Base-by-base conservation (phyloP, 345 rosid genomes). In the Passiflora organensis region DNA sequence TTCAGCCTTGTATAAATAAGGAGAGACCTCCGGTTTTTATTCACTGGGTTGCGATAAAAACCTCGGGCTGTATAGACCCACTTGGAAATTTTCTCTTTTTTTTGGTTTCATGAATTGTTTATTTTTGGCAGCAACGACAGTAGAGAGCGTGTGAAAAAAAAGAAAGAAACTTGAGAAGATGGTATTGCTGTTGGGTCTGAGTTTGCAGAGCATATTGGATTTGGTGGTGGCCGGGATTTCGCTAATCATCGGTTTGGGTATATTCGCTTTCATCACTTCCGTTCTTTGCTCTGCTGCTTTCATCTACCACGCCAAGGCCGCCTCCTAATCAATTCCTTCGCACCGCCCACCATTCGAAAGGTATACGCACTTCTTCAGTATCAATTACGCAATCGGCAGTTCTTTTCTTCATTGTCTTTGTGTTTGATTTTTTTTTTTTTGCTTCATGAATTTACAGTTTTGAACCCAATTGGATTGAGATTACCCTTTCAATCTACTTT, bases 241-340 rank as follows among this genome's bases (percentile, higher is more conserved):
- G n/a, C 66, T 91, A 20, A 56, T 72, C 74, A 66, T 91, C 48
- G 94, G 96, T 21, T 72, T 87, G 41, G 86, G 87, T 8, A 64
- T 87, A 63, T 91, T 87, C 70, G 73, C 82, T 45, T 70, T 83
- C 64, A 74, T 83, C 39, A 79, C 95, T 53, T 70, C 81, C 43
- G 51, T 91, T 45, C 86, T 91, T 47, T 91, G 97, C 69, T 81
- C 82, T 38, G 86, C 76, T 42, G 95, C 96, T 61, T 91, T 91
- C 81, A 50, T 85, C 55, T 78, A 76, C 71, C 82, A 87, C 65
- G 80, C 74, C 72, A 87, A 73, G 78, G 58, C 57, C 22, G 67
- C 57, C 41, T 72, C 76, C 49, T 81, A n/a, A 43, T 39, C 39
- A n/a, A n/a, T n/a, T n/a, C n/a, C n/a, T n/a, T n/a, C n/a, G 17